Percentiles rank a stretch among this genome's conserved stretches.
phyloP scores from a whole-genome alignment of 768 basidiomycete genomes.

The Suillus hirtellus region DNA sequence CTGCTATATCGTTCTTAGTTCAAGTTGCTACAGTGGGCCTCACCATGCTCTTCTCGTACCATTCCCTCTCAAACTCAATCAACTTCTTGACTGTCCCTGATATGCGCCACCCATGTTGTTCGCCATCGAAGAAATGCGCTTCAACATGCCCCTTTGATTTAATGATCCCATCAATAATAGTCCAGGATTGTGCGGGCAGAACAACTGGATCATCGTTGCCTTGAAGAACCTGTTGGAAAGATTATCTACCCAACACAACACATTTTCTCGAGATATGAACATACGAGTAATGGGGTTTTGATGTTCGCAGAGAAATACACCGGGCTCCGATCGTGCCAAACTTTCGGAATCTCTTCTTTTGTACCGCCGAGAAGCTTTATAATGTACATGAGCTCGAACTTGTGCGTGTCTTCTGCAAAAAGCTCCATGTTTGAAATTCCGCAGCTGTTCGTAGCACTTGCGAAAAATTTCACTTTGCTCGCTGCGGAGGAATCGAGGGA shows the following conservation, averaged over 20 bases:
- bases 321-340: conserved; percentile 63
- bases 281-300: conserved; percentile 59
- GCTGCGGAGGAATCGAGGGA: conserved; percentile 52
- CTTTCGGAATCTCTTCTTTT: conserved; percentile 49
- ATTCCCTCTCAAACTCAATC: conserved; percentile 35
- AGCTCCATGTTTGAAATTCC: conserved; percentile 65
- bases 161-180: background rate
- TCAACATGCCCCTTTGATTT: conserved; percentile 25
- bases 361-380: conserved; percentile 64
- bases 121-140: conserved; percentile 42
- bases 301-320: conserved; percentile 64
- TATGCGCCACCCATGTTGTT: conserved; percentile 43
- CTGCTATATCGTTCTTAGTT: background rate
- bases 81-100: conserved; percentile 37
- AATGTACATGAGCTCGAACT: conserved; percentile 63
- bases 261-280: conserved; percentile 36
- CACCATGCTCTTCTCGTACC: conserved; percentile 31
- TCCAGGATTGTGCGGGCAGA: conserved; percentile 58
- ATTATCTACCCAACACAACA: conserved; percentile 8
- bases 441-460: conserved; percentile 65
- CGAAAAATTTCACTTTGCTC: conserved; percentile 55
- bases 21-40: background rate
- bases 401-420: conserved; percentile 68
- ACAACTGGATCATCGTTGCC: conserved; percentile 65
- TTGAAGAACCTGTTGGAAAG: conserved; percentile 57